Evolutionary conservation across 768 basidiomycete genomes (phyloP).

Genomic region (Hericium erinaceus): DNA sequence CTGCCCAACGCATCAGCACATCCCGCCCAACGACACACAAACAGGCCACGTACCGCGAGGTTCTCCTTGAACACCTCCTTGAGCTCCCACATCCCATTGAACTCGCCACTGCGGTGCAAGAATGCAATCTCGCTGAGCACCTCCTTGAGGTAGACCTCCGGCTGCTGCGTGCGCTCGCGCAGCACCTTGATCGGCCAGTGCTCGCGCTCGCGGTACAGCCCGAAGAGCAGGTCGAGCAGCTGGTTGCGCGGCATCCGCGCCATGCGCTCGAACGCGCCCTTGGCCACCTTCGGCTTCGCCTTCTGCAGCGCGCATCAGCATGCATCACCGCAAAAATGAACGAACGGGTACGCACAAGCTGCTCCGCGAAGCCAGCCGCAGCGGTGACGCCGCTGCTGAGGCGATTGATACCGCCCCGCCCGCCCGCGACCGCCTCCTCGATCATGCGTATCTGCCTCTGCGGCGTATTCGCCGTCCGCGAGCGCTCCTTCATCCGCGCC

Average conservation of each 20-base stretch:
- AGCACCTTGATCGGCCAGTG: constrained; percentile 75
- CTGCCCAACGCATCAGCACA: constrained; percentile 13
- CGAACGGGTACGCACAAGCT: constrained; percentile 42
- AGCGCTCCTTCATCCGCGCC: constrained; percentile 62
- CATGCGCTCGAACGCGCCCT: constrained; percentile 78
- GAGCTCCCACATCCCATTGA: constrained; percentile 74
- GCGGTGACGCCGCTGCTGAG: constrained; percentile 67
- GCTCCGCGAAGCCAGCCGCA: constrained; percentile 51
- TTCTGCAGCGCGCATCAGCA: neutral
- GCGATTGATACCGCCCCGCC: constrained; percentile 65
- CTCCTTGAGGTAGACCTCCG: constrained; percentile 81
- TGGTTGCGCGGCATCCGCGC: constrained; percentile 88
- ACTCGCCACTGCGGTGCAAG: constrained; percentile 72
- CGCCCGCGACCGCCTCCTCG: constrained; percentile 62
- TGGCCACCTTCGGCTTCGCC: constrained; percentile 49
- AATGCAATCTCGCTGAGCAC: constrained; percentile 67
- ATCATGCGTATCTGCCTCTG: constrained; percentile 61
- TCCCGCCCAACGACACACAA: neutral
- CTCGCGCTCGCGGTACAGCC: constrained; percentile 66
- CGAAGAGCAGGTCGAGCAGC: constrained; percentile 75
- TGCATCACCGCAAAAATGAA: constrained; percentile 5
- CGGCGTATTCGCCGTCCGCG: constrained; percentile 57
- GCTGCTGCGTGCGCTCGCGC: constrained; percentile 76
- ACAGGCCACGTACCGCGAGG: constrained; percentile 32
- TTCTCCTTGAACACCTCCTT: constrained; percentile 62